phyloP scores from a whole-genome alignment of 257 asterid genomes.

The Ocimum tenuiflorum region DNA sequence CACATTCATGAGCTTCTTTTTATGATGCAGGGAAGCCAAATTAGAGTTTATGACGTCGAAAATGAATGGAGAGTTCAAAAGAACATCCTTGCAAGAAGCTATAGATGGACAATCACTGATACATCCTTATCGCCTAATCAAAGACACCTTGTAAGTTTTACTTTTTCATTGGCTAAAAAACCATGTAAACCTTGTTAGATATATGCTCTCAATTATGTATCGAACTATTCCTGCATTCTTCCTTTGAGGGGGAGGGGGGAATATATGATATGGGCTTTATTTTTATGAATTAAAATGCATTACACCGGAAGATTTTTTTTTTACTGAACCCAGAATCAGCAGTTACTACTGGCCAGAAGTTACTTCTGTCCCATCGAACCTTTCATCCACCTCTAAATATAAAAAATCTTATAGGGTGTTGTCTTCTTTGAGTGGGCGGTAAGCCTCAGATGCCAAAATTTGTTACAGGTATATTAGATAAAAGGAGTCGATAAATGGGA shows the following conservation, averaged over 20 bases:
- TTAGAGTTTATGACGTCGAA: conserved; percentile 75
- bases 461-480: no score
- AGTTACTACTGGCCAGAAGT: no score
- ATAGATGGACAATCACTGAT: conserved; percentile 91
- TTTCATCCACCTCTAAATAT: no score
- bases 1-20: background rate
- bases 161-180: background rate
- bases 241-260: no score
- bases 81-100: conserved; percentile 65
- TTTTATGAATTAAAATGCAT: background rate
- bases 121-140: conserved; percentile 73
- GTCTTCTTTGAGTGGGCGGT: no score
- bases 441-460: no score
- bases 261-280: background rate
- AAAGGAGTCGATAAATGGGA: no score
- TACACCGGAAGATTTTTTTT: no score
- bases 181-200: background rate
- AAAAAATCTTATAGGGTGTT: no score
- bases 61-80: conserved; percentile 81
- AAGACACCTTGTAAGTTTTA: conserved; percentile 57
- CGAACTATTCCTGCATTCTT: background rate
- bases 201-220: background rate
- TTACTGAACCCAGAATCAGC: no score
- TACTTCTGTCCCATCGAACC: no score
- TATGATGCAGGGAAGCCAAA: conserved; percentile 69